Percentiles rank a stretch among this genome's conserved stretches.
These are phyloP conservation scores for Leccinum sublutescens DNA, from an alignment of 768 basidiomycete genomes.

Conservation along the genomic window DNA sequence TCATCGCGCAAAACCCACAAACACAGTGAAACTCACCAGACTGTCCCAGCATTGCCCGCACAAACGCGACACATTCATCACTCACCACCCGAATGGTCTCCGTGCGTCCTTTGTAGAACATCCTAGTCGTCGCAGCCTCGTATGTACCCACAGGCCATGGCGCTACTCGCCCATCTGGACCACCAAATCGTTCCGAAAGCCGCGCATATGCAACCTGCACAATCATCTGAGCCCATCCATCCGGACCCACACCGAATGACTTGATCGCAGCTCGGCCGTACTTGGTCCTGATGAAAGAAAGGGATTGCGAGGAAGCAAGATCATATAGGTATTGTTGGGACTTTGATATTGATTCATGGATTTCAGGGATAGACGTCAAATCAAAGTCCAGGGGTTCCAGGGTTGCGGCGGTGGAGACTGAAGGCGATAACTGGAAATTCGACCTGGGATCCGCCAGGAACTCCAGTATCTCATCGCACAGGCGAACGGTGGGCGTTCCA, in stretches of 20 bases:
- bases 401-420: constrained; percentile 12
- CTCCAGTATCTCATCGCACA: constrained; percentile 69
- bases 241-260: constrained; percentile 84
- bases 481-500: constrained; percentile 74
- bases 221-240: constrained; percentile 93
- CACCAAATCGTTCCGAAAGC: constrained; percentile 42
- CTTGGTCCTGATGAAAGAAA: constrained; percentile 59
- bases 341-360: constrained; percentile 45
- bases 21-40: constrained; percentile 23
- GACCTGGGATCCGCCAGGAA: constrained; percentile 59
- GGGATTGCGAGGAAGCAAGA: constrained; percentile 61
- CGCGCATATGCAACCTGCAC: constrained; percentile 87
- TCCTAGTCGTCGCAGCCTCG: constrained; percentile 89
- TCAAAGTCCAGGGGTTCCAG: constrained; percentile 66
- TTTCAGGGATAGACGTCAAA: constrained; percentile 39
- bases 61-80: constrained; percentile 74
- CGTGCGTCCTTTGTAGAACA: constrained; percentile 86
- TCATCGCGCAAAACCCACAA: neutral
- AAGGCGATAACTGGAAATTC: constrained; percentile 49
- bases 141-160: constrained; percentile 78
- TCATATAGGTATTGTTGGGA: constrained; percentile 56
- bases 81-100: constrained; percentile 90
- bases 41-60: constrained; percentile 66
- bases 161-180: constrained; percentile 19
- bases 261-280: constrained; percentile 91